Evolutionary conservation across 371 early-diverging fungal genomes (phyloP).

Genomic region (Syncephalastrum contaminatum): DNA sequence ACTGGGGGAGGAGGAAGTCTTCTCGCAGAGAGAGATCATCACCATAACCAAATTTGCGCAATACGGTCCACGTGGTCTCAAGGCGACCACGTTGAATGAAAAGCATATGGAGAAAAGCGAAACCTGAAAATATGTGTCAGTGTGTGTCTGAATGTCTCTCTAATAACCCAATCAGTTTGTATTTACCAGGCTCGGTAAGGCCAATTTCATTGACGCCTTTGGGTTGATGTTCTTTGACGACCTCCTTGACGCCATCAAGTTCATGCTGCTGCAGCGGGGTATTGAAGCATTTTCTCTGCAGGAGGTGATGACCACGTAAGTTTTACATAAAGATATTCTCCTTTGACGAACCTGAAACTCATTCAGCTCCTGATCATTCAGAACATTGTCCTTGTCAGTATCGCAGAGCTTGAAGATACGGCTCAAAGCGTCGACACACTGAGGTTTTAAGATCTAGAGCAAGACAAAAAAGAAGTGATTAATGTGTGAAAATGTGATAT

Average conservation of each 20-base stretch:
- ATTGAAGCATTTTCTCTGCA: slow-evolving; percentile 90
- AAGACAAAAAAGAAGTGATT: not conserved
- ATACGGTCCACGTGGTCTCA: slow-evolving; percentile 97
- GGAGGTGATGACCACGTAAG: not conserved
- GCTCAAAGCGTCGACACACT: slow-evolving; percentile 86
- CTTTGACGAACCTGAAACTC: slow-evolving; percentile 80
- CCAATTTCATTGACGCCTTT: slow-evolving; percentile 84
- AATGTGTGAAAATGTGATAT: not conserved
- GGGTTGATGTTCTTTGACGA: slow-evolving; percentile 85
- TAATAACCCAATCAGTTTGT: not conserved
- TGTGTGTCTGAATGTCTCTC: not conserved
- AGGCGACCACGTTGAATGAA: slow-evolving; percentile 95
- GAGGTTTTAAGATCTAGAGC: slow-evolving; percentile 72
- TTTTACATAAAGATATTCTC: not conserved
- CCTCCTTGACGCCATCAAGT: slow-evolving; percentile 92
- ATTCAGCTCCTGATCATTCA: slow-evolving; percentile 93
- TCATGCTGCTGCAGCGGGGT: slow-evolving; percentile 92
- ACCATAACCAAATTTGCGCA: slow-evolving; percentile 94
- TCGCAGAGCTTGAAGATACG: slow-evolving; percentile 95
- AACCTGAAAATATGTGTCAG: slow-evolving; percentile 54
- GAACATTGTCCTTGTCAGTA: slow-evolving; percentile 84
- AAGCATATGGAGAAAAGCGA: slow-evolving; percentile 87
- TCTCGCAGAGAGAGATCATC: slow-evolving; percentile 87
- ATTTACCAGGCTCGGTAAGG: slow-evolving; percentile 69
- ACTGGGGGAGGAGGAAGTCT: slow-evolving; percentile 84